Conservation (phyloP, 257 asterid genomes). For the Marsdenia floribunda region DNA sequence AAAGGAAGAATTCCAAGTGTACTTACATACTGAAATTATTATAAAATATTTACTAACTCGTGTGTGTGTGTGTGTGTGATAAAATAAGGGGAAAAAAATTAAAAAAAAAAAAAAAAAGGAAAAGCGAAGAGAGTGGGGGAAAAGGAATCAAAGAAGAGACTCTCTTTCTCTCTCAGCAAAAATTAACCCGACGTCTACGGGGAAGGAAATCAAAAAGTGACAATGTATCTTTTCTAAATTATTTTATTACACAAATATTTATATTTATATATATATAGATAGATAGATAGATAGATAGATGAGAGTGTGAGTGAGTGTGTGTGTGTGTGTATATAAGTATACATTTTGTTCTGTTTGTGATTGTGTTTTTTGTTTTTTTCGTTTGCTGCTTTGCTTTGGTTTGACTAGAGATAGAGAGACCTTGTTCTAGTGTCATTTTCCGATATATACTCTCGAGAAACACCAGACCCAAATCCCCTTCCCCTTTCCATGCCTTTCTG, state of each 20-base stretch:
- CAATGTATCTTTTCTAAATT: conserved; percentile 27
- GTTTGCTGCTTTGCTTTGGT: conserved; percentile 22
- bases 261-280: not conserved
- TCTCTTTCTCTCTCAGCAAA: conserved; percentile 49
- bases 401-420: conserved; percentile 55
- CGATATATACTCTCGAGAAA: conserved; percentile 81
- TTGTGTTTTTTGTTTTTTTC: conserved; percentile 16
- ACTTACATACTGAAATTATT: conserved; percentile 14
- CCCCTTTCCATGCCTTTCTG: conserved; percentile 29
- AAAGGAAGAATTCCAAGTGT: conserved; percentile 18
- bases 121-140: conserved; percentile 77
- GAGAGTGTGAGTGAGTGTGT: no score
- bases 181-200: conserved; percentile 84
- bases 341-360: conserved; percentile 13
- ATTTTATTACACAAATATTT: not conserved
- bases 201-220: conserved; percentile 57
- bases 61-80: conserved; percentile 11
- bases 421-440: conserved; percentile 80
- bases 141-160: conserved; percentile 44
- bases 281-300: no score
- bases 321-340: not conserved
- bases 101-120: conserved; percentile 13
- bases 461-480: conserved; percentile 37
- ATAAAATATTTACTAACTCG: conserved; percentile 7
- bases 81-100: conserved; percentile 8